Conservation (phyloP, 208 protist genomes). For the Wallacemonas collosoma region DNA sequence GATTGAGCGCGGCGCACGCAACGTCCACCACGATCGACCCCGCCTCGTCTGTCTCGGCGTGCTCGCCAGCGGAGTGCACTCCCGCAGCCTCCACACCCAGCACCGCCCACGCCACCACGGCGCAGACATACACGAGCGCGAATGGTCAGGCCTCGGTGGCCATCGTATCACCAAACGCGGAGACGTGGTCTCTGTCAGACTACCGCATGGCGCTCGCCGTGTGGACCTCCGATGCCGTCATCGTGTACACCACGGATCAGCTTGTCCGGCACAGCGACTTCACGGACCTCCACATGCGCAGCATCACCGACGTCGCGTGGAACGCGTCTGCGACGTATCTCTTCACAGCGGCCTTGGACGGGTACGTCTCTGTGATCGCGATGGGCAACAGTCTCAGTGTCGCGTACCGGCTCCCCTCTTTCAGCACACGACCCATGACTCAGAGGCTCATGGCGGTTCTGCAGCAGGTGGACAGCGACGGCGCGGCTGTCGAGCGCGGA, state of each 20-base stretch:
- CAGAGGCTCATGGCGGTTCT: conserved; percentile 37
- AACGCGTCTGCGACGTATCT: conserved; percentile 55
- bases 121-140: background rate
- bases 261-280: conserved; percentile 84
- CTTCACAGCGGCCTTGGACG: conserved; percentile 79
- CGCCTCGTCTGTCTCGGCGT: background rate
- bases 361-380: conserved; percentile 80
- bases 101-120: background rate
- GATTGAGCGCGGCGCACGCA: background rate
- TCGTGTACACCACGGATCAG: conserved; percentile 87
- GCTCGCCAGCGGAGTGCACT: background rate
- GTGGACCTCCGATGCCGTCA: conserved; percentile 84
- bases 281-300: conserved; percentile 88
- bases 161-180: background rate
- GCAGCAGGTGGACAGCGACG: conserved; percentile 30
- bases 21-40: background rate
- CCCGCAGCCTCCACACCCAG: too few relatives aligned
- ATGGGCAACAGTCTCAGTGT: conserved; percentile 55
- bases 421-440: conserved; percentile 53
- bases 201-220: conserved; percentile 86
- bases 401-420: conserved; percentile 63
- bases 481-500: conserved; percentile 25
- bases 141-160: conserved; percentile 7
- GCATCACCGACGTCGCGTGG: conserved; percentile 89
- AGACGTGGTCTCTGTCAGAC: conserved; percentile 68